Evolutionary conservation across 202 grass and related monocot species (phyloP), one percentile per base, ranked within the genome.

Genomic region (Setaria viridis): DNA sequence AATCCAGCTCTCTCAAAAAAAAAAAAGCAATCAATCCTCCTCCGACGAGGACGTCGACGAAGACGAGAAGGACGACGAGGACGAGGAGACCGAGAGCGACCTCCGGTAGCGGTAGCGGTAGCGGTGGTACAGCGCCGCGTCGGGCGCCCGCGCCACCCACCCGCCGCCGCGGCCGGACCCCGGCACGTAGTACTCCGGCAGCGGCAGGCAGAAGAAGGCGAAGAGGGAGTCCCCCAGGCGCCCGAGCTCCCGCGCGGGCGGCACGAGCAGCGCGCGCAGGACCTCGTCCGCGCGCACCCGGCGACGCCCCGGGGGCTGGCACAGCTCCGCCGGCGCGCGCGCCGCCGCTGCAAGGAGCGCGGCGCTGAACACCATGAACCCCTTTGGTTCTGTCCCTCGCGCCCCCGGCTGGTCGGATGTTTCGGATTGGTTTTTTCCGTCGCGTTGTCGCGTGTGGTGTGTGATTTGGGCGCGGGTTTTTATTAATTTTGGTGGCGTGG

Each of bases 181-280:
- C 1, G 62, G 45, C 70, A 60, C 3, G 85, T 85, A 81, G 77
- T 85, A 81, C 16, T 88, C 89, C 72, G 89, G 89, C 77, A 91
- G 72, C 3, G 89, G 89, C 55, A 91, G 57, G 85, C 85, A 88
- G 85, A 91, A 91, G 85, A 91, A 91, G 47, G 67, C n/a, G 78
- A 67, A 85, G 41, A 91, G 72, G 71, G 67, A 88, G 58, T 53
- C 85, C 6, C 82, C 77, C 16, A 91, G 57, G 12, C 89, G 82
- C 48, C 57, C 77, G n/a, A 91, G 71, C 85, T 82, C 85, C 65
- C 51, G 89, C 57, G 34, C 82, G 2, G 85, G 56, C 56, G 78
- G 72, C 72, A 74, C 12, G 77, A 88, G 50, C 32, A 91, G 85
- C 65, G 82, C 89, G 20, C 85, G 82, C 65, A 91, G 82, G 0